Evolutionary conservation across 1,139 yeast species (phyloP), one percentile per base, ranked within the genome.

Genomic region (Magnusiomyces starmeri): DNA sequence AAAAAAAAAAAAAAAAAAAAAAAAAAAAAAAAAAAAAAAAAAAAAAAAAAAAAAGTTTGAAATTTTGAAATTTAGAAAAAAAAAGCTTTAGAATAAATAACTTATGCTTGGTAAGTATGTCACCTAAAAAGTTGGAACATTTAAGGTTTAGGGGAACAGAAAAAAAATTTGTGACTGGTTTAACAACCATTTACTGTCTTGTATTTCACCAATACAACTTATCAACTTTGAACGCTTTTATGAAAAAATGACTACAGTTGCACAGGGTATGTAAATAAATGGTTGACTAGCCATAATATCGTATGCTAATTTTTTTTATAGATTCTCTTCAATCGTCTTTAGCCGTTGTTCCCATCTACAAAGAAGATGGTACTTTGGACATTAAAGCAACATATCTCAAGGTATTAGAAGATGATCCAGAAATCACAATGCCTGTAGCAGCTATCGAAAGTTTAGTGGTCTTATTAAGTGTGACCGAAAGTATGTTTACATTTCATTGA

Each of bases 371-470:
- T 22, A 49, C 73, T 39, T 88, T 90, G 64, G 95, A 89, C 66
- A 88, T 92, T 59, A 88, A 84, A 49, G 75, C 79, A 60, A 81
- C 92, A 0, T 92, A 92, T 66, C 76, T 86, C 57, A 78, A 79
- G 66, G 89, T 87, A 67, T 74, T 92, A 55, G 80, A 78, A 58
- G 96, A 89, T 53, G 97, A 92, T 69, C 76, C 85, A 24, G 97
- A 92, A 52, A 86, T 94, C 83, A 90, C 98, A 12, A 94, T 90
- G 97, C 99, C 99, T 3, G 87, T 94, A 42, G 99, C 98, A 50
- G 98, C 98, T 49, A 94, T 94, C 63, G 97, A 92, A 69, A 82
- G 96, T 21, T 74, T 94, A 51, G 96, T 92, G 27, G 85, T 94
- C 4, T 78, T 92, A 71, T 72, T 94, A 42, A 76, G 83, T 57